Conservation (phyloP, 2,329 filamentous ascomycete species). For the Grosmannia clavigera region DNA sequence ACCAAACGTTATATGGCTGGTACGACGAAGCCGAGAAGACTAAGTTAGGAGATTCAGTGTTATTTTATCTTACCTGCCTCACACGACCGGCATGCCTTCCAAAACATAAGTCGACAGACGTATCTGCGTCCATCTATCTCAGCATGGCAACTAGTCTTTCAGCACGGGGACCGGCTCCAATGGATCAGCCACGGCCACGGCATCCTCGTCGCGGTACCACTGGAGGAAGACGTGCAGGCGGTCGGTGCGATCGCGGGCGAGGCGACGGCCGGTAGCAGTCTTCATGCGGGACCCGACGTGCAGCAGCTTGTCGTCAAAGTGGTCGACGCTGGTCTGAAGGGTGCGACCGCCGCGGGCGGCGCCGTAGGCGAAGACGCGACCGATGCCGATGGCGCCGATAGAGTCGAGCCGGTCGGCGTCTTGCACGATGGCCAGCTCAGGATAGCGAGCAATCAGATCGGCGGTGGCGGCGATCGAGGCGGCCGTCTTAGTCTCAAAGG, state of each 20-base stretch:
- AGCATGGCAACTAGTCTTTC: not conserved
- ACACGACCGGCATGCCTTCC: no score
- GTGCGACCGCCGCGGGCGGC: slow-evolving; percentile 43
- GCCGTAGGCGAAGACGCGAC: slow-evolving; percentile 62
- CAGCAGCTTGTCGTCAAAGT: slow-evolving; percentile 68
- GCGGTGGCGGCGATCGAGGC: slow-evolving; percentile 48
- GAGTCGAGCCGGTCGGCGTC: slow-evolving; percentile 90
- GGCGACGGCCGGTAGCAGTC: slow-evolving; percentile 38
- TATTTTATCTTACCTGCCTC: no score
- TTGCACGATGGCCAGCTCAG: slow-evolving; percentile 75
- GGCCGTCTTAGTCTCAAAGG: slow-evolving; percentile 56
- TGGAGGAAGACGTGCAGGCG: slow-evolving; percentile 38
- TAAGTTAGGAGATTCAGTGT: no score
- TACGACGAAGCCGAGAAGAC: no score
- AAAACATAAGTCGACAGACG: no score
- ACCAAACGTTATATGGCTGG: no score
- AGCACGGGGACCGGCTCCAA: not conserved
- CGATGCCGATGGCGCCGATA: slow-evolving; percentile 76
- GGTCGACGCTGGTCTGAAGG: slow-evolving; percentile 54
- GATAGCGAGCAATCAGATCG: slow-evolving; percentile 50
- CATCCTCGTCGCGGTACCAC: slow-evolving; percentile 46
- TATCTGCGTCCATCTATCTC: not conserved
- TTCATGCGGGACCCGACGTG: slow-evolving; percentile 53
- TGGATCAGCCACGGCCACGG: slow-evolving; percentile 5
- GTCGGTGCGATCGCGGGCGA: slow-evolving; percentile 41